phyloP scores from a whole-genome alignment of 306 rosid genomes.

The Ormosia emarginata region DNA sequence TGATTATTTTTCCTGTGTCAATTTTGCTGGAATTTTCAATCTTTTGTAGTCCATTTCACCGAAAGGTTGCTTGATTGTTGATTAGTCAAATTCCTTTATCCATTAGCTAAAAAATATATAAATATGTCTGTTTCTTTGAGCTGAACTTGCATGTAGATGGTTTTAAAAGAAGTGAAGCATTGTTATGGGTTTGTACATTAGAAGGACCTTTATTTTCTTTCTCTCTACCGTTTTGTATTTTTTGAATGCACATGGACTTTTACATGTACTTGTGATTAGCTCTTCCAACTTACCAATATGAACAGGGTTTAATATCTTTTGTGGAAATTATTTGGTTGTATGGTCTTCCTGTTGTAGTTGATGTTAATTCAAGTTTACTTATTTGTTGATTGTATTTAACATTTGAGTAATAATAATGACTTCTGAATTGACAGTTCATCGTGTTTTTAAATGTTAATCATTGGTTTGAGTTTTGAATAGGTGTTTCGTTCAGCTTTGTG shows the following conservation, averaged over 20 bases:
- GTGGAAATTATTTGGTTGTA: neutral
- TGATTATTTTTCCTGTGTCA: neutral
- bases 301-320: neutral
- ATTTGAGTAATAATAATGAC: neutral
- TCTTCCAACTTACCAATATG: neutral
- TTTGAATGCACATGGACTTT: neutral
- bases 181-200: neutral
- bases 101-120: neutral
- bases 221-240: neutral
- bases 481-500: slow-evolving; percentile 76
- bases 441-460: slow-evolving; percentile 34
- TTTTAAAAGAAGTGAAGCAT: neutral
- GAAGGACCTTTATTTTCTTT: neutral
- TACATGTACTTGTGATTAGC: neutral
- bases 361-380: neutral
- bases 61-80: neutral
- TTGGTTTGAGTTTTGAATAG: slow-evolving; percentile 56
- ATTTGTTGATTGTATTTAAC: slow-evolving; percentile 5
- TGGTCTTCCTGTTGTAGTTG: neutral
- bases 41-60: neutral
- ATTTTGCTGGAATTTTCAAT: neutral
- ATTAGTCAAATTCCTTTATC: neutral
- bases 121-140: neutral
- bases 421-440: neutral
- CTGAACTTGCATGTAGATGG: neutral